Evolutionary conservation across 768 basidiomycete genomes (phyloP), one percentile per base, ranked within the genome.

Genomic region (Pleurotus ostreatus): DNA sequence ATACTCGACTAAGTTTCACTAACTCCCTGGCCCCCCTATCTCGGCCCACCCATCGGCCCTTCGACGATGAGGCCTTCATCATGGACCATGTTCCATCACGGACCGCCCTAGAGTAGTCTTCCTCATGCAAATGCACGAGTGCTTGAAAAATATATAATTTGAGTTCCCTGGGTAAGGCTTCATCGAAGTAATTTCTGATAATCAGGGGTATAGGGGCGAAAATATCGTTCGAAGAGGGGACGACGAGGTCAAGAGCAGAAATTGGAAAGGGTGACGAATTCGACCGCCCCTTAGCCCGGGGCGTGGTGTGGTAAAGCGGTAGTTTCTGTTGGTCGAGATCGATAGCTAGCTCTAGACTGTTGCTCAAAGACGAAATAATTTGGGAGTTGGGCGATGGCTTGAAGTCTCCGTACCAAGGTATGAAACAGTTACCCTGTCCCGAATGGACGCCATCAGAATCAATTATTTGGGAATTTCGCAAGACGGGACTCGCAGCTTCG

Each of bases 1-100:
- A 71, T 70, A 95, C 93, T 76, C 89, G 79, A 67, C 85, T 85
- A 55, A 94, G 63, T 69, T 81, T 89, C 63, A 94, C 78, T 43
- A 96, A 73, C 68, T 94, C 92, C 60, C 88, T 74, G 49, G 89
- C 66, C 1, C 89, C 94, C 61, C 78, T 83, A 52, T 88, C 83
- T 58, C 78, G 76, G 5, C 94, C 94, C 9, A 88, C 79, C 89
- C 91, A 94, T 62, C 80, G 82, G 54, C 78, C 77, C 63, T 77
- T 82, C 2, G 78, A 78, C 5, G 83, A 84, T 2, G 77, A 72
- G 0, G 92, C 89, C 58, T 76, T 84, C 12, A 72, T 70, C 23
- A 77, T 75, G 9, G 84, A 82, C 86, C 91, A 89, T 43, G 75
- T 75, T 3, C 73, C 76, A 38, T 78, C 76, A 2, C 62, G 61